Base-by-base conservation (phyloP, 257 asterid genomes). In the Salvia splendens region DNA sequence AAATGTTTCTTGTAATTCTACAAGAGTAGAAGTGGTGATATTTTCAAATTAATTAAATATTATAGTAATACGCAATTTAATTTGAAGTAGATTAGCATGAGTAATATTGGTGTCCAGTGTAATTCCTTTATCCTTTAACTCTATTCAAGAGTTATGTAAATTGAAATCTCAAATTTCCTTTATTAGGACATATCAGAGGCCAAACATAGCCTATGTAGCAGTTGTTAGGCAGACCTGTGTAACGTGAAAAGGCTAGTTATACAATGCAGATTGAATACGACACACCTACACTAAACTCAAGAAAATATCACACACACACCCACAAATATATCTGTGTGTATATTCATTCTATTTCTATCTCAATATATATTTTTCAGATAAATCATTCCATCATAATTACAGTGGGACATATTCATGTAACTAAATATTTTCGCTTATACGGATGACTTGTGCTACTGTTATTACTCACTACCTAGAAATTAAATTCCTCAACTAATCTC, bases 261-360 rank as follows among this genome's bases (percentile, higher is more conserved):
- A 60, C 52, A 66, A 56, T 47, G 2, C 65, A 57, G 33, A 59
- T 78, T 68, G 84, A 73, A 74, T 72, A 73, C 16, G 84, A 82
- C 83, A 77, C 49, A 72, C 15, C 66, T 64, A 67, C 85, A 80
- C 82, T 75, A 77, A 78, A 75, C 77, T 75, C 85, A 73, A 83
- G 84, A 76, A 69, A 47, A 14, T 10, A 8, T 7, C 66, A 46
- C 24, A 35, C 67, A 67, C 60, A 65, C 61, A 63, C 41, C 53
- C 33, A 12, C 16, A 11, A 1, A 6, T 10, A 15, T 38, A 9
- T 14, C 6, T 54, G 10, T 54, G 28, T 60, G 10, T 35, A 10
- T 9, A 3, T 16, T 16, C 15, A 14, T n/a, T 40, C 14, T 60
- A 5, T 45, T 10, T 42, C 36, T 38, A 8, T 10, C 12, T 24